Percentiles rank a stretch among this genome's conserved stretches.
Evolutionary conservation across 2,329 filamentous ascomycete genomes (phyloP).

Genomic region (Penicillium palitans): DNA sequence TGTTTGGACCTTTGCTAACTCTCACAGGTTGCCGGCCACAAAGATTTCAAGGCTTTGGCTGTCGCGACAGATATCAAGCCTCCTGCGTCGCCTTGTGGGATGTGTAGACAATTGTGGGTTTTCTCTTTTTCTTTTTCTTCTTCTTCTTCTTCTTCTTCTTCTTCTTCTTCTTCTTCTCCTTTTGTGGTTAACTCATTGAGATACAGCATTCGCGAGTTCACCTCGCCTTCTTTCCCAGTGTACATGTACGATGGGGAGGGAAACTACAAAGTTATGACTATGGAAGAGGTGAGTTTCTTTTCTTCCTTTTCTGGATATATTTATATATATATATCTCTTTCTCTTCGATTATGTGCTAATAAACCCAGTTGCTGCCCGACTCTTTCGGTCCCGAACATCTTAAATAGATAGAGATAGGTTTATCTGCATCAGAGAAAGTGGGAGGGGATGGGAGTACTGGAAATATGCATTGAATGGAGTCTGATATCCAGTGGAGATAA

Average conservation of each 20-base stretch:
- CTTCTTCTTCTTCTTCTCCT: not conserved
- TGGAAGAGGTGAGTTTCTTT: conserved; percentile 39
- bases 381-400: conserved; percentile 67
- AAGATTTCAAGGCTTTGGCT: conserved; percentile 72
- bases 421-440: not conserved
- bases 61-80: conserved; percentile 77
- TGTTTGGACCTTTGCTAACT: not conserved
- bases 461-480: not conserved
- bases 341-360: conserved; percentile 2
- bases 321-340: not conserved
- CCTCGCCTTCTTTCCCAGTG: conserved; percentile 67
- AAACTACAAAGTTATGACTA: conserved; percentile 51
- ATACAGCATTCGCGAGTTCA: conserved; percentile 71
- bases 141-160: not conserved
- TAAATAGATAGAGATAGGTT: not conserved
- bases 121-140: not conserved
- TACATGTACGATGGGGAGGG: conserved; percentile 90
- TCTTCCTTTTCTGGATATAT: not conserved
- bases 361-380: conserved; percentile 61
- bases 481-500: not conserved
- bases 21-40: conserved; percentile 46
- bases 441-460: not conserved
- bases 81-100: conserved; percentile 77
- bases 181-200: conserved; percentile 7
- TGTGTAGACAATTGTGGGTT: conserved; percentile 85